These are phyloP conservation scores for Arctium minus DNA, from an alignment of 129 eudicot genomes.

Conservation along the genomic window DNA sequence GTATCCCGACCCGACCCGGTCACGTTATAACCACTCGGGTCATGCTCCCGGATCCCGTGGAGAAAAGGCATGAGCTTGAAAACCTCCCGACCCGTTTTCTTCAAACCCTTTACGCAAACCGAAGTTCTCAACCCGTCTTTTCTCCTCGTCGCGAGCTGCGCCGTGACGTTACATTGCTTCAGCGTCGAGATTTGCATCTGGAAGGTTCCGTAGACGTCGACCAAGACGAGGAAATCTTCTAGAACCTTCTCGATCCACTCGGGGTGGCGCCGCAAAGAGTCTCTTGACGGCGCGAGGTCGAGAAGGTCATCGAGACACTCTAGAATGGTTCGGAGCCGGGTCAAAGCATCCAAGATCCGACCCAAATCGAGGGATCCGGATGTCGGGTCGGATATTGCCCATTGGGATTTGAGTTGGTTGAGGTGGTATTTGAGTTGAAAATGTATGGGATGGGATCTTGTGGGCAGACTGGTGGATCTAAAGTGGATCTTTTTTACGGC, in stretches of 20 bases:
- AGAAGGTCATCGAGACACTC: constrained; percentile 75
- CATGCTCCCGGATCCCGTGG: constrained; percentile 25
- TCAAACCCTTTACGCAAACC: constrained; percentile 38
- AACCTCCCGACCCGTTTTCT: constrained; percentile 49
- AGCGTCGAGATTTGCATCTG: constrained; percentile 46
- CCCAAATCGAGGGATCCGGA: constrained; percentile 20
- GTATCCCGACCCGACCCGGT: constrained; percentile 13
- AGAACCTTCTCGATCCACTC: constrained; percentile 63
- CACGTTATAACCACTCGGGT: neutral
- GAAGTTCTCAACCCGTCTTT: constrained; percentile 41
- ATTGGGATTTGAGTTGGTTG: constrained; percentile 44
- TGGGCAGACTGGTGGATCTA: constrained; percentile 70
- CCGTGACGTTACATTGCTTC: constrained; percentile 51
- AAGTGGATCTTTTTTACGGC: constrained; percentile 44
- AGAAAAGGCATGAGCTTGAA: constrained; percentile 41
- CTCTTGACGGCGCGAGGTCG: constrained; percentile 58
- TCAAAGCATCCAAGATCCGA: constrained; percentile 38
- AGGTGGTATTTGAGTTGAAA: constrained; percentile 63
- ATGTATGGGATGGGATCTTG: constrained; percentile 59
- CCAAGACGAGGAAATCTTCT: constrained; percentile 59
- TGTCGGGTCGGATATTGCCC: constrained; percentile 9
- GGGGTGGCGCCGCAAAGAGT: constrained; percentile 39
- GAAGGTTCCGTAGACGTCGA: constrained; percentile 67
- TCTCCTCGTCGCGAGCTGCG: constrained; percentile 56
- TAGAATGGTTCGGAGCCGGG: constrained; percentile 36